Percentiles rank a stretch among this genome's conserved stretches.
These are phyloP conservation scores for Aspergillus incahuasiensis DNA, from an alignment of 495 filamentous ascomycete genomes.

Conservation along the genomic window DNA sequence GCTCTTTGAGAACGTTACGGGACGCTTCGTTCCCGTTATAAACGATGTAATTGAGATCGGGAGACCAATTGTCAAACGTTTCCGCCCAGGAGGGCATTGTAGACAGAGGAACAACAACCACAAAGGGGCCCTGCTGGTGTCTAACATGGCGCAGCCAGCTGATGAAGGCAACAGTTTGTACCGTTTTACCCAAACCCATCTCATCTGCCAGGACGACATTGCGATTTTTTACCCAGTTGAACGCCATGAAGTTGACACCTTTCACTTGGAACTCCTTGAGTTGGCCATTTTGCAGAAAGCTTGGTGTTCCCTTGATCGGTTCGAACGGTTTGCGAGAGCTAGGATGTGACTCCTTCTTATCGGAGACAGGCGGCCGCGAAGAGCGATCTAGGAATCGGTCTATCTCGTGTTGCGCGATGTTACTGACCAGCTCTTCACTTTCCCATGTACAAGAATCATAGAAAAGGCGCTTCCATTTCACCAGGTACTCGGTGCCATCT, in stretches of 20 bases:
- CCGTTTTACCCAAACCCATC: conserved; percentile 98
- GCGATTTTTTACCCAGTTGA: conserved; percentile 85
- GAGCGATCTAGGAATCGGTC: conserved; percentile 84
- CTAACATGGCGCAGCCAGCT: conserved; percentile 96
- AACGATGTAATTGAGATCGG: conserved; percentile 93
- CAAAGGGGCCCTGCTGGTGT: conserved; percentile 85
- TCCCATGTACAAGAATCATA: conserved; percentile 98
- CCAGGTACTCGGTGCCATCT: conserved; percentile 74
- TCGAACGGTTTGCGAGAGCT: conserved; percentile 68
- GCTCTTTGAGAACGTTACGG: conserved; percentile 74
- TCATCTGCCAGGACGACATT: conserved; percentile 97
- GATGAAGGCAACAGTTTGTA: conserved; percentile 94
- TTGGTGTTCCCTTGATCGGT: conserved; percentile 70
- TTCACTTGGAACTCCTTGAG: conserved; percentile 92
- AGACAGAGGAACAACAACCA: conserved; percentile 91
- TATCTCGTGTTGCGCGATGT: conserved; percentile 77
- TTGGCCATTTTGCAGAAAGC: conserved; percentile 78
- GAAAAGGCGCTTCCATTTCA: conserved; percentile 84
- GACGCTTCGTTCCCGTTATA: conserved; percentile 86
- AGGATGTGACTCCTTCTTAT: conserved; percentile 66
- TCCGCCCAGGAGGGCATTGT: conserved; percentile 98
- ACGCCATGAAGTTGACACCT: conserved; percentile 88
- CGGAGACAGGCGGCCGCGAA: conserved; percentile 68
- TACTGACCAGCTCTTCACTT: conserved; percentile 62
- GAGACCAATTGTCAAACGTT: conserved; percentile 94